Conservation (phyloP, 1,284 basidiomycete species). For the Naganishia cerealis region DNA sequence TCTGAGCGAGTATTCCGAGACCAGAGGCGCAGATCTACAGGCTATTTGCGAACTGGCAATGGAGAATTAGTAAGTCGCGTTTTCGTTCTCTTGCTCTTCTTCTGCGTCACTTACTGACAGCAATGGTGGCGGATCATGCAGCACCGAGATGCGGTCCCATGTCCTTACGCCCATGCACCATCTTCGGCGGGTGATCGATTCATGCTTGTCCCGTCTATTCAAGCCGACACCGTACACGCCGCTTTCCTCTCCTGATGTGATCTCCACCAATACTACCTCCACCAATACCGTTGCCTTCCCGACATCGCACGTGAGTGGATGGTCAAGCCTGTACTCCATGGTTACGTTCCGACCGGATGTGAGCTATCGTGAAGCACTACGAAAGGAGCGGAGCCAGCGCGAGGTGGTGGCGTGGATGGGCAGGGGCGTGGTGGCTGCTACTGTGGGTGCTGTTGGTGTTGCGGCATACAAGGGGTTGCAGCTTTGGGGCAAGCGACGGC, state of each 20-base stretch:
- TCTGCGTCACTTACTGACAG: constrained; percentile 4
- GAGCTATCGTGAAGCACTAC: constrained; percentile 66
- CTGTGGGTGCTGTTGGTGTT: constrained; percentile 15
- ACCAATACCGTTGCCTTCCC: constrained; percentile 58
- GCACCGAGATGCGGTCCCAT: constrained; percentile 89
- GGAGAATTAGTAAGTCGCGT: constrained; percentile 81
- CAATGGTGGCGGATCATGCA: constrained; percentile 45
- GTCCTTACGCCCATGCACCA: constrained; percentile 81
- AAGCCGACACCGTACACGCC: constrained; percentile 62
- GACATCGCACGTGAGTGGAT: constrained; percentile 63
- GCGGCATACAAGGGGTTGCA: constrained; percentile 9
- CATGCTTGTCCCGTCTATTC: constrained; percentile 61
- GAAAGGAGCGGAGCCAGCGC: constrained; percentile 51
- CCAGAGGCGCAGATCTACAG: constrained; percentile 79
- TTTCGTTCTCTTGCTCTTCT: background rate
- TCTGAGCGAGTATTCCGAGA: constrained; percentile 73
- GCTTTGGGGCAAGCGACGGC: constrained; percentile 10
- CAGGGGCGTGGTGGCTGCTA: constrained; percentile 27
- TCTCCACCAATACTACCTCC: constrained; percentile 48
- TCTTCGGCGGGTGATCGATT: constrained; percentile 76
- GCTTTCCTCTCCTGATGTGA: constrained; percentile 39
- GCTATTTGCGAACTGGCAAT: constrained; percentile 90
- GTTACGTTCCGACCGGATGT: constrained; percentile 94
- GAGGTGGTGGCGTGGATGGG: constrained; percentile 39
- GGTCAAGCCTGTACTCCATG: constrained; percentile 94